A percentile compares a stretch with the other conserved stretches of the same genome.
Evolutionary conservation across 208 protist genomes (phyloP).

Genomic region (Herpetomonas samuelpessoai): DNA sequence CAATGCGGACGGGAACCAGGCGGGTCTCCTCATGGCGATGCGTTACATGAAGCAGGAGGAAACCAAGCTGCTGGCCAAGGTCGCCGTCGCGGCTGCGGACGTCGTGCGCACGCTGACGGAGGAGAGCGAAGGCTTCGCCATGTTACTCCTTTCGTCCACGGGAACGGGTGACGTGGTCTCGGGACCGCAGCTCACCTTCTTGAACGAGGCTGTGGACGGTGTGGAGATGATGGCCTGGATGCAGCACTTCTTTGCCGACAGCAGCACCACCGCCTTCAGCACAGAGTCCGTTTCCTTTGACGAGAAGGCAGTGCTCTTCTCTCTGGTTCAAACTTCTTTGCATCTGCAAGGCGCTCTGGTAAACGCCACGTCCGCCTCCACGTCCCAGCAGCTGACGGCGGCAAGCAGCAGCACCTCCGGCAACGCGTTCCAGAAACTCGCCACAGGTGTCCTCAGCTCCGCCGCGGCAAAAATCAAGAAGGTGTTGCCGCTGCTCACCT

Average conservation of each 20-base stretch:
- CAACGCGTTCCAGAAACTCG: background rate
- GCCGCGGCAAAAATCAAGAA: slow-evolving; percentile 32
- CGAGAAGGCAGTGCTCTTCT: slow-evolving; percentile 31
- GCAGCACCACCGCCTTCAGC: slow-evolving; percentile 5
- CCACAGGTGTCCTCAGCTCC: slow-evolving; percentile 6
- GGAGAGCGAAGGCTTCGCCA: slow-evolving; percentile 39
- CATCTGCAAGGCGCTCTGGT: slow-evolving; percentile 52
- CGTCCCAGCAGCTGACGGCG: background rate
- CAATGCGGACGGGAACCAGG: background rate
- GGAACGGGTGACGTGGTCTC: background rate
- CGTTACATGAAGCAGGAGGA: slow-evolving; percentile 43
- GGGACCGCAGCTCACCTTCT: slow-evolving; percentile 38
- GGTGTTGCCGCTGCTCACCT: slow-evolving; percentile 48
- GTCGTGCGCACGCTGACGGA: slow-evolving; percentile 47
- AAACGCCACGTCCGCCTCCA: slow-evolving; percentile 11
- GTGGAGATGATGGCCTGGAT: slow-evolving; percentile 28
- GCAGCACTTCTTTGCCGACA: slow-evolving; percentile 15
- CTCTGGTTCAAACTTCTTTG: slow-evolving; percentile 49
- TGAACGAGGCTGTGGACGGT: slow-evolving; percentile 43
- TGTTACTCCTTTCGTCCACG: slow-evolving; percentile 15
- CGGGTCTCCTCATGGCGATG: slow-evolving; percentile 15
- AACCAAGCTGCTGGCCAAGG: slow-evolving; percentile 29
- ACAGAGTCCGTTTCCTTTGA: slow-evolving; percentile 3
- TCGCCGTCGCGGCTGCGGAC: slow-evolving; percentile 40
- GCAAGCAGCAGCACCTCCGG: background rate